Percentiles rank a stretch among this genome's conserved stretches.
These are phyloP conservation scores for Syzygium aqueum DNA, from an alignment of 345 rosid genomes.

Conservation along the genomic window DNA sequence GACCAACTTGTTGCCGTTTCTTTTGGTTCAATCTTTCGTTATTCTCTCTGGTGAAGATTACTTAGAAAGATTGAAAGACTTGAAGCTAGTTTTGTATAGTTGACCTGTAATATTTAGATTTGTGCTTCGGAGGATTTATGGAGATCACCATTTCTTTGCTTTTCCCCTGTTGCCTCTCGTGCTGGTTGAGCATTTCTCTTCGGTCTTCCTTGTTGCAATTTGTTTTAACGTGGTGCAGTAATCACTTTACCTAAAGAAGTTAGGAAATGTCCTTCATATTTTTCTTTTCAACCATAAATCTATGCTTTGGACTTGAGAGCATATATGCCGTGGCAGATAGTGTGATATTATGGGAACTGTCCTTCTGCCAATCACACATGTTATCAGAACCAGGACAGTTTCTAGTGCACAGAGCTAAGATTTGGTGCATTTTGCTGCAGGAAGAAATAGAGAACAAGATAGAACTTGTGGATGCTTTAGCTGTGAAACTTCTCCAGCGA, in stretches of 20 bases:
- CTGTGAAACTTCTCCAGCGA: constrained; percentile 74
- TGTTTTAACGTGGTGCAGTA: rapidly evolving
- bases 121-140: neutral
- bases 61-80: neutral
- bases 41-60: neutral
- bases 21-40: neutral
- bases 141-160: neutral
- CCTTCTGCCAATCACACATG: rapidly evolving
- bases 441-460: constrained; percentile 90
- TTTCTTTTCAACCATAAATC: neutral
- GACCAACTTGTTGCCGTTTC: neutral
- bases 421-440: constrained; percentile 27
- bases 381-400: neutral
- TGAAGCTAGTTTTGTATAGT: rapidly evolving
- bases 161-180: neutral
- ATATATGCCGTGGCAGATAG: neutral
- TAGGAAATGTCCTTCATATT: neutral
- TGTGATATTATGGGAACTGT: neutral
- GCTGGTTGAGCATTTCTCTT: neutral
- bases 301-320: neutral
- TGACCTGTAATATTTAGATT: neutral
- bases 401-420: neutral
- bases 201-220: neutral
- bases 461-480: constrained; percentile 90
- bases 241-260: neutral